Evolutionary conservation across 2,329 filamentous ascomycete species (phyloP).

Genomic region (Paracoccidioides lutzii): DNA sequence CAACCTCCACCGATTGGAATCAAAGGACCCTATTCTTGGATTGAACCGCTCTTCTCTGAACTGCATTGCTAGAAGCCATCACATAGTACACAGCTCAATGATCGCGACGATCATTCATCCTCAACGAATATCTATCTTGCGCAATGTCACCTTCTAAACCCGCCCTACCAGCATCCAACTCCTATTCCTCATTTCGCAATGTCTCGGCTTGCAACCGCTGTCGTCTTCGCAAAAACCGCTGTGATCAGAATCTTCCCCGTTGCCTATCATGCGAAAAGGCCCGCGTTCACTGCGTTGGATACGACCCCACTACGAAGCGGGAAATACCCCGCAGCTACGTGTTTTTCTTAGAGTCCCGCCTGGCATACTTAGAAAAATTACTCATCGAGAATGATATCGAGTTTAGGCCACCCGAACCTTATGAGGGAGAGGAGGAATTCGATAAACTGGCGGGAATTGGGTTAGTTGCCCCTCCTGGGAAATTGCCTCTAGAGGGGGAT

Average conservation of each 20-base stretch:
- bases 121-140: slow-evolving; percentile 3
- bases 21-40: slow-evolving; percentile 25
- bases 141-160: slow-evolving; percentile 11
- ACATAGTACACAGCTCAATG: slow-evolving; percentile 9
- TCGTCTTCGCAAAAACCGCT: slow-evolving; percentile 81
- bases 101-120: slow-evolving; percentile 7
- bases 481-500: background rate
- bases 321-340: slow-evolving; percentile 91
- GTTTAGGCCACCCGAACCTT: slow-evolving; percentile 56
- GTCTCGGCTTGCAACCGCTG: slow-evolving; percentile 93
- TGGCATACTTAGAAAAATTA: slow-evolving; percentile 68
- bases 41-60: slow-evolving; percentile 15
- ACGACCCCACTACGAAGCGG: slow-evolving; percentile 90
- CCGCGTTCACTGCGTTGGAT: slow-evolving; percentile 81
- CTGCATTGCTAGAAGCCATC: slow-evolving; percentile 2
- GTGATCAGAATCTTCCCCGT: slow-evolving; percentile 82
- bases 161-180: slow-evolving; percentile 13
- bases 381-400: slow-evolving; percentile 56
- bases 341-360: slow-evolving; percentile 80
- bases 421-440: slow-evolving; percentile 40
- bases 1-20: slow-evolving; percentile 22
- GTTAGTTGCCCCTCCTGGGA: background rate
- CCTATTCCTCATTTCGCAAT: slow-evolving; percentile 53
- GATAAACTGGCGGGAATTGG: background rate
- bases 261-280: slow-evolving; percentile 90